Evolutionary conservation across 495 filamentous ascomycete species (phyloP).

Genomic region (Hyaloscypha finlandica): DNA sequence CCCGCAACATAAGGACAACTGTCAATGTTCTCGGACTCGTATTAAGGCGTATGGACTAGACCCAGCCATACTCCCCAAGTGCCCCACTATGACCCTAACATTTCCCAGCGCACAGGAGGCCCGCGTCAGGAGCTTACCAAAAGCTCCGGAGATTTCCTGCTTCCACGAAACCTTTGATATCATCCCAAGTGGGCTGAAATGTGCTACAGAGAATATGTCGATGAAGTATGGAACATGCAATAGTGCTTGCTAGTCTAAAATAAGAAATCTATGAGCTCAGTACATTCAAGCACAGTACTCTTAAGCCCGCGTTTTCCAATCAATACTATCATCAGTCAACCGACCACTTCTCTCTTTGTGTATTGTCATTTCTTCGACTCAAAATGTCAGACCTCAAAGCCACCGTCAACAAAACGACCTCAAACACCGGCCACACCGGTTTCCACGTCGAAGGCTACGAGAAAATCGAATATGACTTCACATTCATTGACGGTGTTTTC

Average conservation of each 20-base stretch:
- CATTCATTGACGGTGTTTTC: conserved; percentile 66
- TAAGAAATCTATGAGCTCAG: neutral
- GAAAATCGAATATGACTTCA: conserved; percentile 68
- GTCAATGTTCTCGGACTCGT: no score
- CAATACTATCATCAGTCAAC: no score
- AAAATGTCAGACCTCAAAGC: conserved; percentile 64
- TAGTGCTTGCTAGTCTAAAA: neutral
- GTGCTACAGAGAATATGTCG: neutral
- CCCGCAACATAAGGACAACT: no score
- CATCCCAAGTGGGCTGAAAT: no score
- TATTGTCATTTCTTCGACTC: neutral
- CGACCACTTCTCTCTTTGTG: no score
- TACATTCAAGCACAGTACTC: neutral
- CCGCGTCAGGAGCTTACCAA: no score
- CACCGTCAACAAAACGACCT: conserved; percentile 53
- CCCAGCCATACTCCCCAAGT: no score
- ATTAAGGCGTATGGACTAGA: no score
- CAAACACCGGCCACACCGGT: conserved; percentile 36
- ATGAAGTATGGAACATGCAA: neutral
- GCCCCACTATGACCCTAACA: no score
- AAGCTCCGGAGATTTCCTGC: no score
- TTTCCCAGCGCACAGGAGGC: no score
- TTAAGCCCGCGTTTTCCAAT: neutral
- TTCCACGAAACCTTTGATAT: no score
- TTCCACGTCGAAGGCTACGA: conserved; percentile 66